Evolutionary conservation across 129 eudicot genomes (phyloP).

Genomic region (Scalesia atractyloides): DNA sequence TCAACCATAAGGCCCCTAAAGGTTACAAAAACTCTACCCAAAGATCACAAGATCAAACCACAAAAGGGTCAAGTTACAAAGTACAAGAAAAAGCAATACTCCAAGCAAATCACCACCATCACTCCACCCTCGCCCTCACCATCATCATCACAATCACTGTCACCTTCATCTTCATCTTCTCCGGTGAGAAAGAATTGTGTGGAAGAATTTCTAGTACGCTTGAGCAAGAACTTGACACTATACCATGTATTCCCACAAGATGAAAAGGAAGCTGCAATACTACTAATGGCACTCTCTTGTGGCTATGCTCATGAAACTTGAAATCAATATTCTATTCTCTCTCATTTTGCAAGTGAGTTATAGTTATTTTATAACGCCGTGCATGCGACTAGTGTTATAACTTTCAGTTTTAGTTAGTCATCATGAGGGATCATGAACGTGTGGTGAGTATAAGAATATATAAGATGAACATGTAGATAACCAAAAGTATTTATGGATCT

Average conservation of each 20-base stretch:
- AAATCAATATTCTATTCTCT: not conserved
- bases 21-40: slow-evolving; percentile 23
- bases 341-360: slow-evolving; percentile 20
- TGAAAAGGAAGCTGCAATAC: slow-evolving; percentile 63
- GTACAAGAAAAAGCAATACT: slow-evolving; percentile 29
- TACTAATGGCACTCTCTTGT: slow-evolving; percentile 63
- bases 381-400: slow-evolving; percentile 7
- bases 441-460: slow-evolving; percentile 28
- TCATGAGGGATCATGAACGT: not conserved
- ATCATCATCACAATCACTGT: slow-evolving; percentile 7
- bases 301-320: slow-evolving; percentile 44
- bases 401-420: slow-evolving; percentile 16
- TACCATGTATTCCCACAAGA: slow-evolving; percentile 46
- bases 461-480: slow-evolving; percentile 33
- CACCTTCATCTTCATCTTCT: slow-evolving; percentile 15
- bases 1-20: slow-evolving; percentile 11
- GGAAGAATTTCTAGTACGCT: slow-evolving; percentile 44
- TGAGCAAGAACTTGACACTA: slow-evolving; percentile 38
- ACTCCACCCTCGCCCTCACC: not conserved
- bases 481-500: slow-evolving; percentile 17
- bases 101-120: slow-evolving; percentile 25
- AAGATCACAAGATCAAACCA: slow-evolving; percentile 30
- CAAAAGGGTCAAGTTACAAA: slow-evolving; percentile 27
- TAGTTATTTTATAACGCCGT: not conserved
- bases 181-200: slow-evolving; percentile 32